These are phyloP conservation scores for Apophysomyces elegans DNA, from an alignment of 371 early-diverging fungal species.

Conservation along the genomic window DNA sequence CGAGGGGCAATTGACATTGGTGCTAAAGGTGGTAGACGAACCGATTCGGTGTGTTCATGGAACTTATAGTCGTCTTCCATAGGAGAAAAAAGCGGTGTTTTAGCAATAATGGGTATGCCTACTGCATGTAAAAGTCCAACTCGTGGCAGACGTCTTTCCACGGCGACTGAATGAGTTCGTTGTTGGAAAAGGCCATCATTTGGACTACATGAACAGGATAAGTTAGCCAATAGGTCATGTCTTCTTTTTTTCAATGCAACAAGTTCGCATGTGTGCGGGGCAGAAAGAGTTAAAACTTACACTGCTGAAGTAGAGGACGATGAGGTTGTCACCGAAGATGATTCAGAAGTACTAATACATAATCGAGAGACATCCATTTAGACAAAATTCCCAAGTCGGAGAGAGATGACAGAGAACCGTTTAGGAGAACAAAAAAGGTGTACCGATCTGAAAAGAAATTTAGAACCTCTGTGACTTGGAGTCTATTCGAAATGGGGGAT, in stretches of 20 bases:
- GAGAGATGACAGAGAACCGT: background rate
- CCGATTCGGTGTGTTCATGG: background rate
- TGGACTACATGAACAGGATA: too few species aligned
- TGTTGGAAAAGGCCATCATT: too few species aligned
- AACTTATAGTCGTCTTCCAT: background rate
- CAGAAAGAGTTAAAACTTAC: background rate
- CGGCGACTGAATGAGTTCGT: too few species aligned
- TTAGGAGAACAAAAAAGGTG: too few species aligned
- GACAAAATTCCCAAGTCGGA: background rate
- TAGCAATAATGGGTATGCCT: slow-evolving; percentile 5
- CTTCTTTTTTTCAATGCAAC: too few species aligned
- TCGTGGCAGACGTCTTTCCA: background rate
- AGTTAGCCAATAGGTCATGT: too few species aligned
- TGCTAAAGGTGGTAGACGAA: slow-evolving; percentile 4
- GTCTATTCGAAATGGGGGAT: background rate
- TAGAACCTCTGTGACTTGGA: slow-evolving; percentile 1
- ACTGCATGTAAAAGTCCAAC: slow-evolving; percentile 10
- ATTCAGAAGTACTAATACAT: slow-evolving; percentile 18
- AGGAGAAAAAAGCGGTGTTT: background rate
- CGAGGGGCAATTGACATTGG: background rate
- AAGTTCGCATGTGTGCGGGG: too few species aligned
- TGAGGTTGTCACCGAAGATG: background rate
- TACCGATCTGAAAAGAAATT: background rate
- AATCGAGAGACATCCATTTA: slow-evolving; percentile 29
- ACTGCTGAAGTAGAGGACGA: background rate